Percentiles rank a stretch among this genome's conserved stretches.
phyloP scores from a whole-genome alignment of 2,329 filamentous ascomycete species.

The Paramyrothecium sp. region DNA sequence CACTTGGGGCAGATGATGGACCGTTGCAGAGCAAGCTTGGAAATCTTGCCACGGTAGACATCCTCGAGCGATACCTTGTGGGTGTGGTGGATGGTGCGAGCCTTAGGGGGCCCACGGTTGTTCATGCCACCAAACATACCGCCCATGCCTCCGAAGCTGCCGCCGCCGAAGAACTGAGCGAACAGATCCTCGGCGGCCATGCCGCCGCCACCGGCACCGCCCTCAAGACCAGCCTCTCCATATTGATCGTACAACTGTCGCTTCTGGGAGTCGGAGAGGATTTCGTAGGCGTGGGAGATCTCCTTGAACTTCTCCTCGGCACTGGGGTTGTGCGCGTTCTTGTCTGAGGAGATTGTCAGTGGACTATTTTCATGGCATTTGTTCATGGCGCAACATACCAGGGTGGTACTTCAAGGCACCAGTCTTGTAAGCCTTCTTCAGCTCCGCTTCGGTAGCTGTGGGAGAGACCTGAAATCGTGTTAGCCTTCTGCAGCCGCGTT shows the following conservation, averaged over 20 bases:
- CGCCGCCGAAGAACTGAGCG: constrained; percentile 91
- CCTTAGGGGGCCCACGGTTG: constrained; percentile 78
- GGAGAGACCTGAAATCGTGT: constrained; percentile 63
- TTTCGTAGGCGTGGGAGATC: constrained; percentile 91
- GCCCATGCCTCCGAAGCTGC: constrained; percentile 61
- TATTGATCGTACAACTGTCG: constrained; percentile 93
- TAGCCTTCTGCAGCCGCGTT: constrained; percentile 7
- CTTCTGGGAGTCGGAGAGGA: constrained; percentile 90
- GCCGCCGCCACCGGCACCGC: constrained; percentile 73
- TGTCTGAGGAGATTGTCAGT: constrained; percentile 58
- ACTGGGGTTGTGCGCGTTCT: constrained; percentile 90
- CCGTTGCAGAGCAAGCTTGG: constrained; percentile 94
- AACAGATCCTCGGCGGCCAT: constrained; percentile 98
- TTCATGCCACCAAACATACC: constrained; percentile 80
- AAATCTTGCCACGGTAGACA: constrained; percentile 96
- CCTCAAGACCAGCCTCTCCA: constrained; percentile 94
- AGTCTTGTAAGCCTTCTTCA: constrained; percentile 89
- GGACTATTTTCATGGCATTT: no score
- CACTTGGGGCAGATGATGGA: constrained; percentile 96
- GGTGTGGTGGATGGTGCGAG: constrained; percentile 94
- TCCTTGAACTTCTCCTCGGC: constrained; percentile 99
- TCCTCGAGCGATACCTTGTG: constrained; percentile 98
- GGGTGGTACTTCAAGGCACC: constrained; percentile 82
- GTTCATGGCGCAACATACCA: constrained; percentile 50
- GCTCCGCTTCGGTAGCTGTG: constrained; percentile 76